phyloP scores from a whole-genome alignment of 2,329 filamentous ascomycete species.

The Colletotrichum orchidophilum region DNA sequence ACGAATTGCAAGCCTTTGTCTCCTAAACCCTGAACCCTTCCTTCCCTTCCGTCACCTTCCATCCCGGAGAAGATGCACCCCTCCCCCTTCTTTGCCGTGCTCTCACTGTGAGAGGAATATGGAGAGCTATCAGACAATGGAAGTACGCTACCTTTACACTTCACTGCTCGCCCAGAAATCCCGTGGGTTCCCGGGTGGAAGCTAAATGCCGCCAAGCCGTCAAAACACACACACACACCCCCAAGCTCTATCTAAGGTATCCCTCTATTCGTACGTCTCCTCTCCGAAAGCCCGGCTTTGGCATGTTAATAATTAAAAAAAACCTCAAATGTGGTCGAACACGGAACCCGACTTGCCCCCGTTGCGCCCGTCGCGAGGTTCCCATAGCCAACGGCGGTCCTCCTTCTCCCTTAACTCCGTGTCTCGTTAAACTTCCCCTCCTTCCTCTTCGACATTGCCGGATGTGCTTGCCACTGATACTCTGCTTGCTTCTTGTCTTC shows the following conservation, averaged over 20 bases:
- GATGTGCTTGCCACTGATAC: not conserved
- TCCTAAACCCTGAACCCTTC: not conserved
- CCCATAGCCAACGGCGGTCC: not conserved
- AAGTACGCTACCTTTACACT: not conserved
- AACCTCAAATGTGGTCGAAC: not conserved
- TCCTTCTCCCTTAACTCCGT: not conserved
- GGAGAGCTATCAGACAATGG: not conserved
- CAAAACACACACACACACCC: not conserved
- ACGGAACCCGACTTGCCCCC: not conserved
- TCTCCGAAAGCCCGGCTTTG: not conserved
- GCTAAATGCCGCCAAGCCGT: not conserved
- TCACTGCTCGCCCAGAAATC: no score
- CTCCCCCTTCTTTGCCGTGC: not conserved
- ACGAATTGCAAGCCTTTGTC: not conserved
- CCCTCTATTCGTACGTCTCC: not conserved
- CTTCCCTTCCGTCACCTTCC: not conserved
- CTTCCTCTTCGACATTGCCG: not conserved
- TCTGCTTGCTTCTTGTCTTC: not conserved
- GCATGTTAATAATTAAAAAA: no score
- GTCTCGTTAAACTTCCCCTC: not conserved
- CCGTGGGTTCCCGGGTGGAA: not conserved
- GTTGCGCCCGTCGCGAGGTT: not conserved
- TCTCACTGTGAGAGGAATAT: not conserved
- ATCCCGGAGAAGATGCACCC: not conserved
- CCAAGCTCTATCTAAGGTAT: not conserved